These are phyloP conservation scores for Penicillium sp. DNA, from an alignment of 2,329 filamentous ascomycete species.

Conservation along the genomic window DNA sequence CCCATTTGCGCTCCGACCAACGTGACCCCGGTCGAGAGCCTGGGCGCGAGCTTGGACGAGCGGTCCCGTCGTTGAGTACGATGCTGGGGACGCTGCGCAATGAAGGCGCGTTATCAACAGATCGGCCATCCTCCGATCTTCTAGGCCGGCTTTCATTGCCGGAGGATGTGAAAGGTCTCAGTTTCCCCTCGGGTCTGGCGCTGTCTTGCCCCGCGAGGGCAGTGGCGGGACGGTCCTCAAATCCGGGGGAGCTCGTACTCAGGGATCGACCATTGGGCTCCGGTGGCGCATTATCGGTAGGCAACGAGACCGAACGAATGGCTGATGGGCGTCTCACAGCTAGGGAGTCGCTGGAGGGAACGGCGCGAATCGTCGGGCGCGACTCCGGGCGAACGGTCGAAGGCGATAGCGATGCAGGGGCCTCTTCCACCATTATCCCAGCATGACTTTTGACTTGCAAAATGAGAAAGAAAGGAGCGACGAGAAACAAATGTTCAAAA, in stretches of 20 bases:
- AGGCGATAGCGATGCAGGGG: slow-evolving; percentile 30
- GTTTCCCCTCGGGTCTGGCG: slow-evolving; percentile 14
- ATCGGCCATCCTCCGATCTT: slow-evolving; percentile 28
- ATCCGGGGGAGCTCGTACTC: slow-evolving; percentile 26
- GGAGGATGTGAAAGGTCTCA: slow-evolving; percentile 15
- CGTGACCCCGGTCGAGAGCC: slow-evolving; percentile 46
- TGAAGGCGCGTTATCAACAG: slow-evolving; percentile 33
- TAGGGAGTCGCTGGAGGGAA: slow-evolving; percentile 34
- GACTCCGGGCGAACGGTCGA: slow-evolving; percentile 30
- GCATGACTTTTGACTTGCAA: slow-evolving; percentile 40
- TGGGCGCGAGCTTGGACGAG: slow-evolving; percentile 33
- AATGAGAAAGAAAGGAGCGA: slow-evolving; percentile 14
- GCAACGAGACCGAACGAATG: slow-evolving; percentile 34
- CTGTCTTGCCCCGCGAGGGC: slow-evolving; percentile 16
- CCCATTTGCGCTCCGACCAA: slow-evolving; percentile 51
- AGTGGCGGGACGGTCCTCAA: slow-evolving; percentile 19
- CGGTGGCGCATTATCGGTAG: slow-evolving; percentile 26
- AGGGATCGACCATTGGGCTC: slow-evolving; percentile 30
- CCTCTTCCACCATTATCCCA: slow-evolving; percentile 40
- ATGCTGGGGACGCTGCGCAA: slow-evolving; percentile 46
- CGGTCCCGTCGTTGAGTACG: slow-evolving; percentile 39
- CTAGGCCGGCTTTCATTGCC: slow-evolving; percentile 20
- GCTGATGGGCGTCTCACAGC: slow-evolving; percentile 26
- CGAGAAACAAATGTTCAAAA: slow-evolving; percentile 7
- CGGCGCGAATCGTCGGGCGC: slow-evolving; percentile 27